A percentile compares a stretch with the other conserved stretches of the same genome.
Conservation (phyloP, 1,139 yeast genomes). For the Geotrichum europaeum region DNA sequence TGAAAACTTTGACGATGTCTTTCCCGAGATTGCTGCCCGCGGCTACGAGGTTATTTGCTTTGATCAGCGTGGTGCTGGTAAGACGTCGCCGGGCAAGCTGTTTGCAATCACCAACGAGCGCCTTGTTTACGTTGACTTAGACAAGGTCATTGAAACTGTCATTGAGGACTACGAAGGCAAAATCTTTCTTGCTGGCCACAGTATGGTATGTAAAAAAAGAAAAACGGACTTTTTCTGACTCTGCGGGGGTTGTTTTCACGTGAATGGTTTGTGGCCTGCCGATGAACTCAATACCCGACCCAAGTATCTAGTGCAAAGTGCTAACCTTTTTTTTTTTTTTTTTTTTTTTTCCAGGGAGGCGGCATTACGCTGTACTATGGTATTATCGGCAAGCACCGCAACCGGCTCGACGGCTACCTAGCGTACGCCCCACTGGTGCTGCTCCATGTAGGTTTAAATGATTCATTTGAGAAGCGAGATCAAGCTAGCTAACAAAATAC, state of each 20-base stretch:
- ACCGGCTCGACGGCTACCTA: constrained; percentile 50
- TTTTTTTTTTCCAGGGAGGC: constrained; percentile 55
- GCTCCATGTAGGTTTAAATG: constrained; percentile 38
- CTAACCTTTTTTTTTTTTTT: neutral
- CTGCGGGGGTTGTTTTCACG: neutral
- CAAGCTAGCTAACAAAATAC: neutral
- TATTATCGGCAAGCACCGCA: constrained; percentile 54
- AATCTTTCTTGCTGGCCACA: constrained; percentile 64
- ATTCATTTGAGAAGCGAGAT: no score
- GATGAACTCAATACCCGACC: no score
- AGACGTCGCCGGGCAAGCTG: constrained; percentile 46
- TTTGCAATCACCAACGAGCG: constrained; percentile 64
- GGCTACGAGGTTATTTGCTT: constrained; percentile 76
- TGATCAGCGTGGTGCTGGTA: constrained; percentile 89
- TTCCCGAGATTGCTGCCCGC: constrained; percentile 48
- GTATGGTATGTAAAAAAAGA: constrained; percentile 46
- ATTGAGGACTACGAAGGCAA: constrained; percentile 37
- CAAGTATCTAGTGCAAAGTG: neutral
- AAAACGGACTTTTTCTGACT: neutral
- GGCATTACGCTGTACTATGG: constrained; percentile 73
- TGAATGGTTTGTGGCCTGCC: neutral
- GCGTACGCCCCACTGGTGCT: constrained; percentile 64
- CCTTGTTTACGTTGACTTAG: constrained; percentile 62
- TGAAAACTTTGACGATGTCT: constrained; percentile 46
- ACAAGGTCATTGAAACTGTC: constrained; percentile 45